phyloP scores from a whole-genome alignment of 768 basidiomycete species.

The Dictyophora rubrovolvata region DNA sequence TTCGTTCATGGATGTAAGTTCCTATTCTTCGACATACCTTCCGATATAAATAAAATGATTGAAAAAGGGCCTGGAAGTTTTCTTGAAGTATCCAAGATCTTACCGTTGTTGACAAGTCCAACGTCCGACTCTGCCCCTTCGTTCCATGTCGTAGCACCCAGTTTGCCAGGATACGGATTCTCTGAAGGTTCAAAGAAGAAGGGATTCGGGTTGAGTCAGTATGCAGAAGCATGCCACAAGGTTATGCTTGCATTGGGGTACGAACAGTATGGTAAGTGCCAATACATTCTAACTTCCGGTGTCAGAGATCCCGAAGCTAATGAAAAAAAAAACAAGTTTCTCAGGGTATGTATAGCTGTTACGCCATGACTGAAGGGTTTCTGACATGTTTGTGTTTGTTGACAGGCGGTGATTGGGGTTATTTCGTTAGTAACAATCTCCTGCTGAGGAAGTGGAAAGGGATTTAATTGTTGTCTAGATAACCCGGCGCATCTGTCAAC shows the following conservation, averaged over 20 bases:
- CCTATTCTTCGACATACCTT: background rate
- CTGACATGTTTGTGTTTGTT: constrained; percentile 14
- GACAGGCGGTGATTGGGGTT: constrained; percentile 43
- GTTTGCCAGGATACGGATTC: constrained; percentile 51
- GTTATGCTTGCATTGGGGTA: constrained; percentile 42
- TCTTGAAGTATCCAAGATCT: constrained; percentile 44
- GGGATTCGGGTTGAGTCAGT: constrained; percentile 41
- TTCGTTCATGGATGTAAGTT: constrained; percentile 51
- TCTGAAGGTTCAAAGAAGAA: constrained; percentile 44
- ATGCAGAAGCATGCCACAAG: constrained; percentile 42
- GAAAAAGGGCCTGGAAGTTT: constrained; percentile 52
- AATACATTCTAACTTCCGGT: background rate
- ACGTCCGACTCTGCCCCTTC: constrained; percentile 34
- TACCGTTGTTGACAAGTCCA: constrained; percentile 37
- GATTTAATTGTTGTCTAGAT: constrained; percentile 6
- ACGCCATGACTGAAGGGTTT: background rate
- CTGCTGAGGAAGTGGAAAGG: background rate
- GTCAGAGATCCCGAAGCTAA: background rate
- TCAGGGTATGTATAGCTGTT: background rate
- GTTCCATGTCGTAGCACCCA: constrained; percentile 48
- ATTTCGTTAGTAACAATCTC: constrained; percentile 18
- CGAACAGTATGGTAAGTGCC: constrained; percentile 32
- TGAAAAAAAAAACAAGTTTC: background rate
- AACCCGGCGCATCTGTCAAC: constrained; percentile 18
- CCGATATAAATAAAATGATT: background rate